phyloP scores from a whole-genome alignment of 441 rosid genomes.

The Gossypium gossypioides region DNA sequence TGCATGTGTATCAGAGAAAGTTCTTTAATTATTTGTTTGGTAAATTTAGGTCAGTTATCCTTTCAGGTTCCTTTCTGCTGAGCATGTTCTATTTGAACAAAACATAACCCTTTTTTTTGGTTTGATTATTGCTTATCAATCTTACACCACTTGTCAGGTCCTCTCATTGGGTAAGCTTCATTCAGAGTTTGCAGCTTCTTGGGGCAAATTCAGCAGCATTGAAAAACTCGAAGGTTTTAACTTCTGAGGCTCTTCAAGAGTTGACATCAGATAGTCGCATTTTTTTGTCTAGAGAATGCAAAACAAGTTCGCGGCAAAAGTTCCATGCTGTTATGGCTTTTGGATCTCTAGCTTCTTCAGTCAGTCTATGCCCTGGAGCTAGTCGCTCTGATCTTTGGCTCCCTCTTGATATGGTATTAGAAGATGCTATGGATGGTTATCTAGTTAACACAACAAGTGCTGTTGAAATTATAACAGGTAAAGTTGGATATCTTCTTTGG shows the following conservation, averaged over 20 bases:
- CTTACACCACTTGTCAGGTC: slow-evolving; percentile 33
- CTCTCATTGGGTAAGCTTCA: slow-evolving; percentile 44
- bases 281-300: slow-evolving; percentile 32
- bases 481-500: slow-evolving; percentile 2
- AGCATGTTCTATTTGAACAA: not conserved
- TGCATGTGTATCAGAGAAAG: not conserved
- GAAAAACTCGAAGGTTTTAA: slow-evolving; percentile 32
- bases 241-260: slow-evolving; percentile 32
- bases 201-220: slow-evolving; percentile 38
- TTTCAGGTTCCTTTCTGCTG: not conserved
- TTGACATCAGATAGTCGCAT: slow-evolving; percentile 35
- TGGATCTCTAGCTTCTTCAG: slow-evolving; percentile 43
- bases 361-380: slow-evolving; percentile 49
- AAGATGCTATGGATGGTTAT: slow-evolving; percentile 79
- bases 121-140: slow-evolving; percentile 13
- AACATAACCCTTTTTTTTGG: not conserved
- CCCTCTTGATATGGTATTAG: slow-evolving; percentile 63
- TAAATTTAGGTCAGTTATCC: not conserved
- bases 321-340: slow-evolving; percentile 41
- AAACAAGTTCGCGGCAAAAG: slow-evolving; percentile 34
- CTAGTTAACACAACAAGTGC: slow-evolving; percentile 62
- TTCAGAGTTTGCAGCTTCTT: slow-evolving; percentile 39
- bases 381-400: slow-evolving; percentile 64
- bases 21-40: not conserved
- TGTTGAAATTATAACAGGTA: slow-evolving; percentile 62